phyloP scores from a whole-genome alignment of 306 rosid species.

The Medicago arabica region DNA sequence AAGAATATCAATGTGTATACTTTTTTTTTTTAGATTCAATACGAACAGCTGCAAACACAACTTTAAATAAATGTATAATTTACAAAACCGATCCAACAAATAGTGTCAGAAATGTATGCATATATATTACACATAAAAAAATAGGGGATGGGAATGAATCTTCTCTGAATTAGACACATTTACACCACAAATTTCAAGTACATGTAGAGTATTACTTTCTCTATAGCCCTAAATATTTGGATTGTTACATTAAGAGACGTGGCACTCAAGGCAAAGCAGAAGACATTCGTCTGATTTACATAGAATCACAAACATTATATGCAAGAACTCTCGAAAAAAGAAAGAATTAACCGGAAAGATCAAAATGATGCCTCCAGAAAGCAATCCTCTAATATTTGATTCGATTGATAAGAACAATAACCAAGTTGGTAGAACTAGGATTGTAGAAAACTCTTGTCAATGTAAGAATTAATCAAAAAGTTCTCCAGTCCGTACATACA shows the following conservation, averaged over 20 bases:
- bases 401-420: conserved; percentile 37
- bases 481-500: conserved; percentile 62
- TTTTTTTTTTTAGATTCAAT: not conserved
- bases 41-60: conserved; percentile 30
- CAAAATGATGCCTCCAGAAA: conserved; percentile 43
- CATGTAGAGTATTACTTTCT: conserved; percentile 29
- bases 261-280: conserved; percentile 53
- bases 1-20: conserved; percentile 5
- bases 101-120: conserved; percentile 23
- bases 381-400: conserved; percentile 49
- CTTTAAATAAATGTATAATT: conserved; percentile 27
- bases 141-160: conserved; percentile 23
- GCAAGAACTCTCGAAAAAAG: conserved; percentile 50
- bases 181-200: conserved; percentile 28
- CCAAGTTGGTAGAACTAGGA: conserved; percentile 37
- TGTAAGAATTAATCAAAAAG: conserved; percentile 46
- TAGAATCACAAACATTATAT: conserved; percentile 64
- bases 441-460: conserved; percentile 45
- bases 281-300: conserved; percentile 63
- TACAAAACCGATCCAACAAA: conserved; percentile 36
- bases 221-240: conserved; percentile 39
- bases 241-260: conserved; percentile 51
- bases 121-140: conserved; percentile 31
- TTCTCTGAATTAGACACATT: conserved; percentile 47
- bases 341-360: conserved; percentile 37